Base-by-base conservation (phyloP, 768 basidiomycete species). In the Pisolithus microcarpus region DNA sequence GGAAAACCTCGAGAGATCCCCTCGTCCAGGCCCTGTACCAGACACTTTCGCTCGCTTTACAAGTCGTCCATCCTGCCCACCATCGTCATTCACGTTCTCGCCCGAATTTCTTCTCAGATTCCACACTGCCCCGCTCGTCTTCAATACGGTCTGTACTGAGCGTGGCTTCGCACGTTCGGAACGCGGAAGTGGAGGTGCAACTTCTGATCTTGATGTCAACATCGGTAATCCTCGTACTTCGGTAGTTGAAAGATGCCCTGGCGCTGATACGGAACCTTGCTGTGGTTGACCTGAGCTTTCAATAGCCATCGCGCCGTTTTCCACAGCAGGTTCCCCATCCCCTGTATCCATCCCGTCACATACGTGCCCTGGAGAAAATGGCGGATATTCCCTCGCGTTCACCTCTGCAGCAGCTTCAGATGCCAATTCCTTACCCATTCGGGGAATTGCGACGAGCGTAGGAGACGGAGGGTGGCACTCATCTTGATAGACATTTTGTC, bases 61-160 rank as follows among this genome's bases (percentile, higher is more conserved):
- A 44, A 30, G 24, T n/a, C 24, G 43, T 15, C 24, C 43, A 16
- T 28, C 58, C 59, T 19, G 15, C 9, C 57, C 61, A 8, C 46
- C 38, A 21, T 16, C 56, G 18, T 39, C 45, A 19, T 55, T 56
- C 43, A 56, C 53, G 31, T 52, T 49, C 18, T 49, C 49, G n/a
- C 48, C 53, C 7, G 36, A 45, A n/a, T 57, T 45, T 13, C 46
- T 58, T 23, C 62, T 59, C 16, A 72, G 54, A 50, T 71, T 73
- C 78, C 83, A 86, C 1, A 67, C 60, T 2, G 83, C 77, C 5
- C 68, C 64, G 4, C 71, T 66, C 0, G 85, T 85, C 57, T 70
- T 74, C 31, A 84, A 60, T 4, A 79, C 72, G 52, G 75, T 70
- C 56, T 78, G 72, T 4, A 55, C 56, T 0, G 60, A 57, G 31